These are phyloP conservation scores for Fusarium subglutinans DNA, from an alignment of 2,329 filamentous ascomycete genomes.

Conservation along the genomic window DNA sequence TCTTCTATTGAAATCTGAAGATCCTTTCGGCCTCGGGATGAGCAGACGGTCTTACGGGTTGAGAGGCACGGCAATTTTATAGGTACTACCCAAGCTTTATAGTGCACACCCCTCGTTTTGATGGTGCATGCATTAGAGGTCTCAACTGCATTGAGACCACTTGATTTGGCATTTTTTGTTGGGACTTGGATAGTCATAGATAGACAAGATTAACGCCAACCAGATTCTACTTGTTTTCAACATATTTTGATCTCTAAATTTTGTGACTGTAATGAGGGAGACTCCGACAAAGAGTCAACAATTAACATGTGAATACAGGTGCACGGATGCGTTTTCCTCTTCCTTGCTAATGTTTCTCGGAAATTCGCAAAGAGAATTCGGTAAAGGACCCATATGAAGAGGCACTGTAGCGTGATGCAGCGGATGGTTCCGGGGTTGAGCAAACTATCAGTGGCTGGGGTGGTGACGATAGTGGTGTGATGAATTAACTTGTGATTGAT, in stretches of 20 bases:
- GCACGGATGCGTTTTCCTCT: conserved; percentile 6
- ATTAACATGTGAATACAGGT: conserved; percentile 28
- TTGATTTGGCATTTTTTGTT: conserved; percentile 26
- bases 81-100: neutral
- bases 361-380: conserved; percentile 20
- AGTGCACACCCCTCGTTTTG: conserved; percentile 4
- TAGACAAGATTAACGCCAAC: neutral
- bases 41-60: neutral
- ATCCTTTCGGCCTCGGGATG: conserved; percentile 33
- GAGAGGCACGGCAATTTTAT: neutral
- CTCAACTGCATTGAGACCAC: conserved; percentile 26
- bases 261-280: neutral
- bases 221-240: neutral
- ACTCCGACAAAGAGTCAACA: neutral
- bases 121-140: conserved; percentile 15
- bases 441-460: neutral
- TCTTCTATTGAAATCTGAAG: neutral
- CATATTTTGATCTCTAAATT: neutral
- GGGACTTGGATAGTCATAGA: conserved; percentile 13
- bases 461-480: conserved; percentile 23
- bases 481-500: conserved; percentile 31
- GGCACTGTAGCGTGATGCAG: conserved; percentile 15
- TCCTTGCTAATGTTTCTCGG: conserved; percentile 14
- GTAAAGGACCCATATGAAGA: conserved; percentile 6
- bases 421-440: conserved; percentile 4